phyloP scores from a whole-genome alignment of 176 grass and related monocot species.

The Tillandsia fasciculata region DNA sequence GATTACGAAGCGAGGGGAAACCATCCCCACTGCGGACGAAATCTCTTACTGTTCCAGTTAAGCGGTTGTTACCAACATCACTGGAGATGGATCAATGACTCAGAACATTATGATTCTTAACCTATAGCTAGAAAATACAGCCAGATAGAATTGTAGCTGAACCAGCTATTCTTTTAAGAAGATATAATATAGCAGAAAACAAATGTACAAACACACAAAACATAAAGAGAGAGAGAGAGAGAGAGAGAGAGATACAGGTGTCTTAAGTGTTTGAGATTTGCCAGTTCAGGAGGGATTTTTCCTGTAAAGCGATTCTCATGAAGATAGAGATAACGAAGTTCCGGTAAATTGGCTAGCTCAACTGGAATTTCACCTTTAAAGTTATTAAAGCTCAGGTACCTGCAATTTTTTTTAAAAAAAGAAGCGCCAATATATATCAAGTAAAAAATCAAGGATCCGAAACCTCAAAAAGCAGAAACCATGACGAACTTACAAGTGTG shows the following conservation, averaged over 20 bases:
- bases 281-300: constrained; percentile 62
- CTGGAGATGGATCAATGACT: constrained; percentile 21
- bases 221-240: background rate
- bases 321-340: too few relatives aligned
- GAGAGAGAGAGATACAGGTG: constrained; percentile 58
- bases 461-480: constrained; percentile 9
- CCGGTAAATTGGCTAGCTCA: too few relatives aligned
- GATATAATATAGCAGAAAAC: too few relatives aligned
- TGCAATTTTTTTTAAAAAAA: too few relatives aligned
- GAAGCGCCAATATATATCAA: background rate
- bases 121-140: too few relatives aligned
- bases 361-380: too few relatives aligned
- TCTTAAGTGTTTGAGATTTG: constrained; percentile 68
- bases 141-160: too few relatives aligned
- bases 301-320: constrained; percentile 79
- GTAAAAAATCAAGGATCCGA: constrained; percentile 2
- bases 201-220: too few relatives aligned
- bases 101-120: too few relatives aligned
- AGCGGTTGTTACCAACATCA: constrained; percentile 81
- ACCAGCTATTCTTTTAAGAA: too few relatives aligned
- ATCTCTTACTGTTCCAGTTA: constrained; percentile 73
- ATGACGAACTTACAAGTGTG: constrained; percentile 59
- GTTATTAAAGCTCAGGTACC: too few relatives aligned
- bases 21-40: constrained; percentile 62
- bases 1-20: constrained; percentile 81